These are phyloP conservation scores for Hymenoscyphus repandus DNA, from an alignment of 2,329 filamentous ascomycete species.

Conservation along the genomic window DNA sequence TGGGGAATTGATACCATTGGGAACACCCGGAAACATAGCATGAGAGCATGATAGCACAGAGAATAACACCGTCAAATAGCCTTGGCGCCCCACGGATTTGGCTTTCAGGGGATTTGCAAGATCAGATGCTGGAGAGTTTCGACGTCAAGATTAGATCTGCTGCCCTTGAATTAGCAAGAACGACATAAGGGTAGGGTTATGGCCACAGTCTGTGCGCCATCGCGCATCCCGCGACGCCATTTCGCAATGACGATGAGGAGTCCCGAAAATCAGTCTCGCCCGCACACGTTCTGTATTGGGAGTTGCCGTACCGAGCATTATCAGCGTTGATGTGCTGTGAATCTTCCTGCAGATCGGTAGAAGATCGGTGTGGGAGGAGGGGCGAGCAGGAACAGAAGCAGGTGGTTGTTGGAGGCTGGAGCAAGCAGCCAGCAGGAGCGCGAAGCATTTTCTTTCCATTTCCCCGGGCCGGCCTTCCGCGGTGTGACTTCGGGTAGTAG, in stretches of 20 bases:
- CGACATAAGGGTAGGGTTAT: constrained; percentile 3
- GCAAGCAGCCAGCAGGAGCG: neutral
- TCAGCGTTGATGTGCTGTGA: neutral
- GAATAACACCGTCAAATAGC: no score
- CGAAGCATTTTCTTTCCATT: neutral
- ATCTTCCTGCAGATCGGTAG: neutral
- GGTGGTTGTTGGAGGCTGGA: neutral
- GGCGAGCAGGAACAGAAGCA: neutral
- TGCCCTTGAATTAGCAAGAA: constrained; percentile 3
- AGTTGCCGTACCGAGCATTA: constrained; percentile 1
- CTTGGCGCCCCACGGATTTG: no score
- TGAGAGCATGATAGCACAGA: no score
- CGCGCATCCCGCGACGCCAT: constrained; percentile 2
- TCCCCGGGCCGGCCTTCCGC: constrained; percentile 7
- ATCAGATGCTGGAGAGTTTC: neutral
- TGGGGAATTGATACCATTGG: no score
- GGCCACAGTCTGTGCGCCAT: constrained; percentile 11
- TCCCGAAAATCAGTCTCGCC: constrained; percentile 1
- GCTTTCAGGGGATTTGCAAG: no score
- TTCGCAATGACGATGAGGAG: constrained; percentile 3
- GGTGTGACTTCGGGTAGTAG: constrained; percentile 6
- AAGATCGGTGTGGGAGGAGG: neutral
- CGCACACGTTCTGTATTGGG: neutral
- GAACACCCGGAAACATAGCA: no score
- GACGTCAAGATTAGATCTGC: constrained; percentile 11